A percentile compares a stretch with the other conserved stretches of the same genome.
phyloP scores from a whole-genome alignment of 768 basidiomycete species.

The Pisolithus tinctorius region DNA sequence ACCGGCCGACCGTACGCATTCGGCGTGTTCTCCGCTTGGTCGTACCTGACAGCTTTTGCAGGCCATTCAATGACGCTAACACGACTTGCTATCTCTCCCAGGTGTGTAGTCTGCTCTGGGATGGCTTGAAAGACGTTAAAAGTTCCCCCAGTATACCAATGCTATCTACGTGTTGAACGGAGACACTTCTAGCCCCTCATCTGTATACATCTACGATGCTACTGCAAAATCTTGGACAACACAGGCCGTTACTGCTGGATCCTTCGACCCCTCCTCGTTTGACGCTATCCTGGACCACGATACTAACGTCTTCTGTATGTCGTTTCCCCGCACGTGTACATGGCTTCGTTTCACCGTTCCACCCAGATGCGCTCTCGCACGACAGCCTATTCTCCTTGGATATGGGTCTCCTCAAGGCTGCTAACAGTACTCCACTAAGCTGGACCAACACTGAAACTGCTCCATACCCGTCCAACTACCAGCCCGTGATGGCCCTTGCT shows the following conservation, averaged over 20 bases:
- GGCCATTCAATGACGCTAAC: conserved; percentile 58
- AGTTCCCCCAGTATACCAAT: conserved; percentile 59
- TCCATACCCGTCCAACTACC: conserved; percentile 52
- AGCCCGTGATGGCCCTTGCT: conserved; percentile 73
- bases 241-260: conserved; percentile 49
- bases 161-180: conserved; percentile 81
- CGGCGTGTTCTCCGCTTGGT: not conserved
- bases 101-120: conserved; percentile 25
- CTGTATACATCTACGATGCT: conserved; percentile 79
- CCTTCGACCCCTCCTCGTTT: conserved; percentile 59
- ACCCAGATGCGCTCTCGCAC: conserved; percentile 61
- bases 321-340: not conserved
- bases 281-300: conserved; percentile 86
- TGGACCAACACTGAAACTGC: conserved; percentile 62
- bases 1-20: conserved; percentile 67
- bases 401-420: conserved; percentile 57
- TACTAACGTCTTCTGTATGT: conserved; percentile 80
- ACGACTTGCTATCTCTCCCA: conserved; percentile 71
- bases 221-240: conserved; percentile 68
- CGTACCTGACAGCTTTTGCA: conserved; percentile 19
- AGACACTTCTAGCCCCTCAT: conserved; percentile 60
- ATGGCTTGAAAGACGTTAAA: not conserved
- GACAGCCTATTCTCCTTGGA: conserved; percentile 64
- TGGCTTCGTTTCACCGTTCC: not conserved
- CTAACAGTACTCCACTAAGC: conserved; percentile 46